phyloP scores from a whole-genome alignment of 192 early-diverging fungal species.

The Coemansia sp. region DNA sequence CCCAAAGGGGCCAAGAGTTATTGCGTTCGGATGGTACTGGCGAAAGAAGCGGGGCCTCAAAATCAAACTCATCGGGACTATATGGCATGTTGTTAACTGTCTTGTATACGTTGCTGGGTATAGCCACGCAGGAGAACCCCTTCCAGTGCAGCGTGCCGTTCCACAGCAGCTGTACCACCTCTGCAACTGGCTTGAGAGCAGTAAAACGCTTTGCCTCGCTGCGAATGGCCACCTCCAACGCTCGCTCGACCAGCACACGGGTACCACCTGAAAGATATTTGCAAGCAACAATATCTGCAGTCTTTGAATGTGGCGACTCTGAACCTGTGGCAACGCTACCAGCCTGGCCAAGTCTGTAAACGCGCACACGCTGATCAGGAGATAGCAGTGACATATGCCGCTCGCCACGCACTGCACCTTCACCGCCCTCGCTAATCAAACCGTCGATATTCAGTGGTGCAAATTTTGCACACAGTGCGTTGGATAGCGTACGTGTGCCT shows the following conservation, averaged over 20 bases:
- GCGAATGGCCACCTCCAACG: too few relatives aligned
- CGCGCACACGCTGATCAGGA: slow-evolving; percentile 36
- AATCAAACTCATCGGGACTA: too few relatives aligned
- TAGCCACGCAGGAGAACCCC: too few relatives aligned
- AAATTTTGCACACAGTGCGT: slow-evolving; percentile 43
- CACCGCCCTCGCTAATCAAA: slow-evolving; percentile 4
- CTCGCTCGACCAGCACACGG: slow-evolving; percentile 29
- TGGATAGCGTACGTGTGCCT: slow-evolving; percentile 12
- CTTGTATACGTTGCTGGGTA: too few relatives aligned
- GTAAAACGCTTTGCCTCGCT: too few relatives aligned
- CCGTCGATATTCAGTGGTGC: slow-evolving; percentile 32
- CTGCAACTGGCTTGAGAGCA: too few relatives aligned
- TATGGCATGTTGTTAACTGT: too few relatives aligned
- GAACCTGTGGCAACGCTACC: slow-evolving; percentile 17
- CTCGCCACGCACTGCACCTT: slow-evolving; percentile 10
- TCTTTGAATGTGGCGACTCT: slow-evolving; percentile 5
- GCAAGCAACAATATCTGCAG: not conserved
- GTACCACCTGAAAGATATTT: slow-evolving; percentile 32
- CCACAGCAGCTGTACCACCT: too few relatives aligned
- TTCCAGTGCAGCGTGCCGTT: too few relatives aligned
- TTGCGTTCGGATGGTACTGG: too few relatives aligned
- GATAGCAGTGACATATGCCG: slow-evolving; percentile 42
- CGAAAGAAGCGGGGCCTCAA: too few relatives aligned
- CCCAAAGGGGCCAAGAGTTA: too few relatives aligned
- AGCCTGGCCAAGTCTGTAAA: slow-evolving; percentile 33